phyloP scores from a whole-genome alignment of 2,329 filamentous ascomycete genomes.

The Fusarium subtropicale region DNA sequence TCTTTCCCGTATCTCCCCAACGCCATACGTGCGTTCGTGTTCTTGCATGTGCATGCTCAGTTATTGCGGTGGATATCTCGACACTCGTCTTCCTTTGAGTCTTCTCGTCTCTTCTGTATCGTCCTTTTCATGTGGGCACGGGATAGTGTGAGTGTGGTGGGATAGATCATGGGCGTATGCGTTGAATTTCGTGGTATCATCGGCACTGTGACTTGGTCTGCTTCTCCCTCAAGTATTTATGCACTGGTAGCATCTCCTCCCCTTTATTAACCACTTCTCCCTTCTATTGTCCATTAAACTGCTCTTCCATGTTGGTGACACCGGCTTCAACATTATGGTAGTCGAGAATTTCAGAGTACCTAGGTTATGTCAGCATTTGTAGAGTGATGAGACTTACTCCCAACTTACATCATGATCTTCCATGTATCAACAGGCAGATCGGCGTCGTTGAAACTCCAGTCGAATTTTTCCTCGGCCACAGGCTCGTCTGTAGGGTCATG shows the following conservation, averaged over 20 bases:
- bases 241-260: conserved; percentile 33
- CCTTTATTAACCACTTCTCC: conserved; percentile 51
- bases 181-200: conserved; percentile 54
- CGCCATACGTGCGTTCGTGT: conserved; percentile 47
- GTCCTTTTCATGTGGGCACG: conserved; percentile 33
- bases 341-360: conserved; percentile 98
- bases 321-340: conserved; percentile 90
- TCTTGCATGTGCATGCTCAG: conserved; percentile 32
- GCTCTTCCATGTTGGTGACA: conserved; percentile 54
- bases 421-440: conserved; percentile 98
- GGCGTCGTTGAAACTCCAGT: conserved; percentile 99
- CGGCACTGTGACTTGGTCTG: conserved; percentile 42
- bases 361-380: conserved; percentile 53
- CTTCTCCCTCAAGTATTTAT: conserved; percentile 35
- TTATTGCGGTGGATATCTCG: conserved; percentile 18
- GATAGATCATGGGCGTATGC: conserved; percentile 39
- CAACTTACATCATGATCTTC: conserved; percentile 98
- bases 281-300: conserved; percentile 53
- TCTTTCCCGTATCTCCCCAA: conserved; percentile 46
- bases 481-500: conserved; percentile 98
- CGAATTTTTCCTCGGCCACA: conserved; percentile 95
- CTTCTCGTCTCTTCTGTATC: conserved; percentile 30
- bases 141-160: conserved; percentile 28
- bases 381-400: neutral
- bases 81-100: conserved; percentile 20